A percentile compares a stretch with the other conserved stretches of the same genome.
Conservation (phyloP, 495 filamentous ascomycete species). For the Penicillium herquei region DNA sequence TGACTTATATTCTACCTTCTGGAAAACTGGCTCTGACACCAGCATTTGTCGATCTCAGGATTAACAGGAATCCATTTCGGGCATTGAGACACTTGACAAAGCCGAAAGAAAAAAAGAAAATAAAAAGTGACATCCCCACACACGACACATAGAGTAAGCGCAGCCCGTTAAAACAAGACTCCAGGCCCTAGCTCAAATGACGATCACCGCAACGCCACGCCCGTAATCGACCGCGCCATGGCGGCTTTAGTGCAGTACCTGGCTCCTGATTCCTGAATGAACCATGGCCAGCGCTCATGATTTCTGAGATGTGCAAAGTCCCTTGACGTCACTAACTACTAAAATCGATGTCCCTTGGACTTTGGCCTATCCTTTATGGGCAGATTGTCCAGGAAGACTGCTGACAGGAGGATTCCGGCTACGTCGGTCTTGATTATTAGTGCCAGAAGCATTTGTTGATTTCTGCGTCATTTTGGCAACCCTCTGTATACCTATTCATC, state of each 20-base stretch:
- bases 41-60: conserved; percentile 4
- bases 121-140: background rate
- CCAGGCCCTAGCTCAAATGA: conserved; percentile 16
- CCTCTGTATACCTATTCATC: background rate
- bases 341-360: background rate
- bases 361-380: background rate
- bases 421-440: background rate
- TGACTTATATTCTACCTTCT: conserved; percentile 18
- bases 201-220: conserved; percentile 26
- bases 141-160: conserved; percentile 12
- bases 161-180: conserved; percentile 23
- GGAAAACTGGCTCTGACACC: conserved; percentile 11
- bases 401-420: background rate
- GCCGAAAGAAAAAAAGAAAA: conserved; percentile 12
- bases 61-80: background rate
- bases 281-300: conserved; percentile 6
- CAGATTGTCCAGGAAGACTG: too few species aligned
- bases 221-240: conserved; percentile 18
- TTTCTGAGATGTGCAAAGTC: background rate
- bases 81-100: conserved; percentile 1
- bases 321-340: conserved; percentile 3
- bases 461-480: conserved; percentile 9
- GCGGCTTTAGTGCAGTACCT: conserved; percentile 9
- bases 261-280: conserved; percentile 6
- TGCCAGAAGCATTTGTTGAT: background rate